Conservation (phyloP, 495 filamentous ascomycete species). For the Evansstolkia leycettana region DNA sequence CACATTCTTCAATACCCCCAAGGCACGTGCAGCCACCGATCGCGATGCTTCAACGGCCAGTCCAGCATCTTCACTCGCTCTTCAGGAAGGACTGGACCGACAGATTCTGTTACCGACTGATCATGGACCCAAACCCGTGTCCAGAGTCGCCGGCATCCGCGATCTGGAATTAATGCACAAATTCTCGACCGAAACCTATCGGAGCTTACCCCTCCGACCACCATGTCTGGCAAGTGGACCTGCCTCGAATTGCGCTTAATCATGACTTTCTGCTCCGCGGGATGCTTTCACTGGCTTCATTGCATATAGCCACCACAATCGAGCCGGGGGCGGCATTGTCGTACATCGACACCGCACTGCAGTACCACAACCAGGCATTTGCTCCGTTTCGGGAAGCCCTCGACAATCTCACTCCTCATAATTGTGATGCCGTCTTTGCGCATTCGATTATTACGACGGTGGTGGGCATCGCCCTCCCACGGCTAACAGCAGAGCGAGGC, state of each 20-base stretch:
- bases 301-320: slow-evolving; percentile 37
- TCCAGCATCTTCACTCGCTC: background rate
- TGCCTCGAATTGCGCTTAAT: slow-evolving; percentile 34
- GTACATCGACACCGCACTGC: slow-evolving; percentile 38
- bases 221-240: slow-evolving; percentile 23
- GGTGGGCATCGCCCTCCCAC: slow-evolving; percentile 35
- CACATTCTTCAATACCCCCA: slow-evolving; percentile 21
- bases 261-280: slow-evolving; percentile 44
- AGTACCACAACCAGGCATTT: slow-evolving; percentile 38
- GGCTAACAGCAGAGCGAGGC: slow-evolving; percentile 20
- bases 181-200: slow-evolving; percentile 28
- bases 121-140: slow-evolving; percentile 4
- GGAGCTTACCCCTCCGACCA: slow-evolving; percentile 18
- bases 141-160: slow-evolving; percentile 12
- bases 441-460: slow-evolving; percentile 39
- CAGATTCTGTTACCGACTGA: background rate
- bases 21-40: slow-evolving; percentile 5
- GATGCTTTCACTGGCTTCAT: slow-evolving; percentile 38
- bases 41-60: slow-evolving; percentile 7
- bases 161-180: slow-evolving; percentile 32
- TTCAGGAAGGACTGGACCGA: no score
- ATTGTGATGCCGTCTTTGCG: slow-evolving; percentile 39
- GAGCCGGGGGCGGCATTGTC: slow-evolving; percentile 22
- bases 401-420: slow-evolving; percentile 29
- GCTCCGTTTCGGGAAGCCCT: slow-evolving; percentile 32